A percentile compares a stretch with the other conserved stretches of the same genome.
These are phyloP conservation scores for Leishmania gerbilli DNA, from an alignment of 208 protist species.

Conservation along the genomic window DNA sequence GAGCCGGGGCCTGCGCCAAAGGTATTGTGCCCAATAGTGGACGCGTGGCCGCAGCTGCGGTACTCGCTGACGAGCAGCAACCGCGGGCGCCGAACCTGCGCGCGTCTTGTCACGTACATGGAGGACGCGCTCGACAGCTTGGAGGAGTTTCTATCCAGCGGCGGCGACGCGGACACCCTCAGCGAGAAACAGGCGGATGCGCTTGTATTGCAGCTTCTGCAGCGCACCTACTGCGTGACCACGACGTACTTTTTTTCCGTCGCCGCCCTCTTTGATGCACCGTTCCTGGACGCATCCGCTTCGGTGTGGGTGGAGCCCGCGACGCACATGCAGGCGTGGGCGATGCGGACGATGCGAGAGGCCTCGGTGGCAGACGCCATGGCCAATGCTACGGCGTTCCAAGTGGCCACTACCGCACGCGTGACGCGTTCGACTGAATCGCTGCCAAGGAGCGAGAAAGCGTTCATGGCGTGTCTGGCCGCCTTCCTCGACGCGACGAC, in stretches of 20 bases:
- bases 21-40: constrained; percentile 23
- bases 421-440: background rate
- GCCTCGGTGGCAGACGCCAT: background rate
- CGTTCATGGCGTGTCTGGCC: constrained; percentile 14
- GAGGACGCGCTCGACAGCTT: constrained; percentile 1
- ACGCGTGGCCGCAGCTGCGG: constrained; percentile 23
- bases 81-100: background rate
- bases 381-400: constrained; percentile 13
- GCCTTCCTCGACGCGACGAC: constrained; percentile 17
- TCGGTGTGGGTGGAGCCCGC: constrained; percentile 26
- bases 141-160: background rate
- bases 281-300: constrained; percentile 13
- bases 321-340: constrained; percentile 20
- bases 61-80: constrained; percentile 1
- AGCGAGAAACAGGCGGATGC: background rate
- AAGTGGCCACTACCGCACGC: background rate
- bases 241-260: constrained; percentile 22
- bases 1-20: background rate
- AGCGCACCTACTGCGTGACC: constrained; percentile 20
- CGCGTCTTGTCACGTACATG: constrained; percentile 9
- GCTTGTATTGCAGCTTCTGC: constrained; percentile 5
- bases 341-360: constrained; percentile 24
- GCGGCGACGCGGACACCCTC: background rate
- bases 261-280: constrained; percentile 21
- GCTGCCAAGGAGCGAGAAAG: constrained; percentile 3